Evolutionary conservation across 2,329 filamentous ascomycete genomes (phyloP).

Genomic region (Aspergillus niger): DNA sequence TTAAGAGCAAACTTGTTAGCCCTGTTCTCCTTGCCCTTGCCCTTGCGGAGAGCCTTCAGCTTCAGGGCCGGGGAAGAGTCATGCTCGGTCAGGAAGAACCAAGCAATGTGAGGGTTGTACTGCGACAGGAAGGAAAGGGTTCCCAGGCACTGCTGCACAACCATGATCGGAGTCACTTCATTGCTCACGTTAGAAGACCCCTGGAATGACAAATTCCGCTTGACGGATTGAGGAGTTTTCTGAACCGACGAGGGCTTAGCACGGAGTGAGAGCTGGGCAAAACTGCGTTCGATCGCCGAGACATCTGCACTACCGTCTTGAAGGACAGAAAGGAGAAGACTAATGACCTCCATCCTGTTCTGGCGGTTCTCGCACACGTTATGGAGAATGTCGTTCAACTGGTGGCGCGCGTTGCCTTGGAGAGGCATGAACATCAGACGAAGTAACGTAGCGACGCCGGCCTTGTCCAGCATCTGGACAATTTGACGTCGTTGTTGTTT

Average conservation of each 20-base stretch:
- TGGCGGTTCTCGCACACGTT: slow-evolving; percentile 97
- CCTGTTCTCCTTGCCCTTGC: slow-evolving; percentile 82
- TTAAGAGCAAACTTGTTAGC: slow-evolving; percentile 89
- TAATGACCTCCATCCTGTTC: slow-evolving; percentile 90
- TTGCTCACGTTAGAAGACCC: slow-evolving; percentile 62
- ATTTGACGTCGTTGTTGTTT: slow-evolving; percentile 77
- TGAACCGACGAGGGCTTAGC: slow-evolving; percentile 77
- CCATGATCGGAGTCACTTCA: slow-evolving; percentile 89
- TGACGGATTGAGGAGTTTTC: slow-evolving; percentile 80
- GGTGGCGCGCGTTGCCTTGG: slow-evolving; percentile 79
- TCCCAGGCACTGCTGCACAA: slow-evolving; percentile 92
- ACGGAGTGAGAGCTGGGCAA: slow-evolving; percentile 86
- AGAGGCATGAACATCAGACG: slow-evolving; percentile 98
- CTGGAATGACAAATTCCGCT: slow-evolving; percentile 70
- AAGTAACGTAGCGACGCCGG: slow-evolving; percentile 90
- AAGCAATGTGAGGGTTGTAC: slow-evolving; percentile 82
- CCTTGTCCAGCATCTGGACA: slow-evolving; percentile 95
- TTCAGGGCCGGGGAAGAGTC: slow-evolving; percentile 79
- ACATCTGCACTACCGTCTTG: slow-evolving; percentile 95
- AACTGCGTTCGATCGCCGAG: slow-evolving; percentile 91
- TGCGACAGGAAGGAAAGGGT: slow-evolving; percentile 80
- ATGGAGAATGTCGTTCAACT: slow-evolving; percentile 82
- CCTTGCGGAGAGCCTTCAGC: slow-evolving; percentile 74
- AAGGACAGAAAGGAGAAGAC: slow-evolving; percentile 85
- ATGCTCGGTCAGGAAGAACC: slow-evolving; percentile 92